Base-by-base conservation (phyloP, 257 asterid genomes). In the Salvia splendens region DNA sequence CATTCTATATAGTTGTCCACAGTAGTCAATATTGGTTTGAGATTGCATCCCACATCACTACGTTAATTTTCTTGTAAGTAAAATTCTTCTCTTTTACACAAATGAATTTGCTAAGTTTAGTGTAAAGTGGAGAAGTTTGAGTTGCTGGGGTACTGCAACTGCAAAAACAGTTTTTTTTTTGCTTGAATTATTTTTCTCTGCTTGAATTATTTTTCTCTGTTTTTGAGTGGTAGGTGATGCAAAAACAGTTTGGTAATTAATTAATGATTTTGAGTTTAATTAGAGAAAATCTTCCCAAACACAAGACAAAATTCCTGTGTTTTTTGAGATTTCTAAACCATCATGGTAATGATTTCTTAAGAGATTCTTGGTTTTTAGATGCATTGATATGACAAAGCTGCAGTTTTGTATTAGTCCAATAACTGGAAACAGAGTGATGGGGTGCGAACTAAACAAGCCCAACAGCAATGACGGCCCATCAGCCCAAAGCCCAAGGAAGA, bases 111-210 rank as follows among this genome's bases (percentile, higher is more conserved):
- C 38, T 33, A 1, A 3, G 38, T 33, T 2, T 51, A 3, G 45
- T 14, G 24, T 50, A 38, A 59, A 48, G 70, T 32, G 60, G 15
- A 43, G 12, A 63, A 6, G 48, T 4, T 69, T 61, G 51, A 41
- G 38, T 12, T 60, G 38, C 50, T 63, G 80, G 77, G 74, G 40
- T 63, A 50, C 45, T 74, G 24, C 24, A 20, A 20, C 59, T 24
- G 43, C 43, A 43, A 52, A 43, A n/a, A 5, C 12, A 1, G 30
- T 46, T 36, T 46, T 14, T 68, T 33, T 9, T 24, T 40, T 32
- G 43, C 2, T 11, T 33, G 24, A 20, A 20, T 20, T 20, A 20
- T 20, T 20, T 20, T 20, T 20, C 24, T 20, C 24, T 20, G n/a
- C n/a, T n/a, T n/a, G n/a, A n/a, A n/a, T n/a, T n/a, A n/a, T n/a